Percentiles rank a stretch among this genome's conserved stretches.
These are phyloP conservation scores for Ophiostoma triangulosporum DNA, from an alignment of 2,329 filamentous ascomycete species.

Conservation along the genomic window DNA sequence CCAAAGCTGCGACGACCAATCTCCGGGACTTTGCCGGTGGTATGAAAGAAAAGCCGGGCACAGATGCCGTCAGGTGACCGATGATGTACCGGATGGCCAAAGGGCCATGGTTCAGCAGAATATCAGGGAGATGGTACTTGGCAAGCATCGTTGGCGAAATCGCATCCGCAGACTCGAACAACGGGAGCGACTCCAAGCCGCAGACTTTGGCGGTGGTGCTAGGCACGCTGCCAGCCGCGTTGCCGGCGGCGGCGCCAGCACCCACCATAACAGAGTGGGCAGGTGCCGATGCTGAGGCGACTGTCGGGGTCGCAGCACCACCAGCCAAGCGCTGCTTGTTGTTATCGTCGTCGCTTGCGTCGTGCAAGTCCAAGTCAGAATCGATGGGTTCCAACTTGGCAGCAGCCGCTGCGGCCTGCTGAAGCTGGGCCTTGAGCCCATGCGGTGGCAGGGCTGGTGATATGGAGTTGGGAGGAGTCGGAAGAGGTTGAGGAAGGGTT, in stretches of 20 bases:
- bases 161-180: conserved; percentile 58
- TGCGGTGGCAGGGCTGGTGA: conserved; percentile 77
- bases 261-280: not conserved
- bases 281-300: not conserved
- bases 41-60: conserved; percentile 84
- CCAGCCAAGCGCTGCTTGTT: not conserved
- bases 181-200: conserved; percentile 8
- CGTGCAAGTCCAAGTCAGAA: conserved; percentile 77
- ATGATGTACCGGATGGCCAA: conserved; percentile 91
- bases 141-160: conserved; percentile 80
- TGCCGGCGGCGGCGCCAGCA: conserved; percentile 2
- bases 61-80: conserved; percentile 81
- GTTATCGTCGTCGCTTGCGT: conserved; percentile 37
- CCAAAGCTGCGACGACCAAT: conserved; percentile 81
- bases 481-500: conserved; percentile 59
- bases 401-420: conserved; percentile 32
- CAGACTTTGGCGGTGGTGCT: not conserved
- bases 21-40: conserved; percentile 80
- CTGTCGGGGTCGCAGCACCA: not conserved
- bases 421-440: conserved; percentile 56
- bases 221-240: not conserved
- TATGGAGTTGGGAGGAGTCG: conserved; percentile 90
- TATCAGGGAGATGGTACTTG: conserved; percentile 79
- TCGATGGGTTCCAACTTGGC: conserved; percentile 51
- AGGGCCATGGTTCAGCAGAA: conserved; percentile 79